A percentile compares a stretch with the other conserved stretches of the same genome.
phyloP scores from a whole-genome alignment of 1,139 yeast genomes.

The Hansenula lynferdii region DNA sequence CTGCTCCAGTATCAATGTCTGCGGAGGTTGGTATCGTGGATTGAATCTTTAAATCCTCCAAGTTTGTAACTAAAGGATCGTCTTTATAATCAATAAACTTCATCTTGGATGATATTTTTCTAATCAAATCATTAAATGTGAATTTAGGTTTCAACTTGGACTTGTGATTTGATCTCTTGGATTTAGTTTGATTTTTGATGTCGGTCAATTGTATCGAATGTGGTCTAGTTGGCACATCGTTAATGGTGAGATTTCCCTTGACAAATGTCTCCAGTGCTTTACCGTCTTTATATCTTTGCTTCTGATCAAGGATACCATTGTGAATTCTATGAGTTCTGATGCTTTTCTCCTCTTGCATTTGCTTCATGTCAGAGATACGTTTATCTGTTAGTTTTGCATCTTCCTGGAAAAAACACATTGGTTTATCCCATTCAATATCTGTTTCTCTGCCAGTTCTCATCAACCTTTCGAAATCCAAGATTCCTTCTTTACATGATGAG shows the following conservation, averaged over 20 bases:
- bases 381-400: too few relatives aligned
- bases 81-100: conserved; percentile 14
- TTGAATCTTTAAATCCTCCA: conserved; percentile 15
- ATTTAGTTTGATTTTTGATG: background rate
- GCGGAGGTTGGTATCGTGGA: too few relatives aligned
- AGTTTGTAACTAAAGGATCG: conserved; percentile 10
- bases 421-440: conserved; percentile 48
- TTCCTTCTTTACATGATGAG: conserved; percentile 53
- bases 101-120: conserved; percentile 6
- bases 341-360: too few relatives aligned
- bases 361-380: too few relatives aligned
- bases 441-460: conserved; percentile 31
- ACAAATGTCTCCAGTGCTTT: background rate
- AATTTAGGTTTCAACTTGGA: conserved; percentile 2
- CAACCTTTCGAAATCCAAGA: conserved; percentile 41
- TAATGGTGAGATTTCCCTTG: background rate
- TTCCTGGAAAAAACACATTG: conserved; percentile 40
- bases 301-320: too few relatives aligned
- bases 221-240: background rate
- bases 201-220: conserved; percentile 2
- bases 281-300: background rate
- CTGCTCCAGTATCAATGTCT: conserved; percentile 12
- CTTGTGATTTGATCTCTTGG: background rate
- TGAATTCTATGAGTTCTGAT: too few relatives aligned
- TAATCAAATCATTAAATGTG: conserved; percentile 10